phyloP scores from a whole-genome alignment of 2,329 filamentous ascomycete species.

The Elsinoe ampelina region DNA sequence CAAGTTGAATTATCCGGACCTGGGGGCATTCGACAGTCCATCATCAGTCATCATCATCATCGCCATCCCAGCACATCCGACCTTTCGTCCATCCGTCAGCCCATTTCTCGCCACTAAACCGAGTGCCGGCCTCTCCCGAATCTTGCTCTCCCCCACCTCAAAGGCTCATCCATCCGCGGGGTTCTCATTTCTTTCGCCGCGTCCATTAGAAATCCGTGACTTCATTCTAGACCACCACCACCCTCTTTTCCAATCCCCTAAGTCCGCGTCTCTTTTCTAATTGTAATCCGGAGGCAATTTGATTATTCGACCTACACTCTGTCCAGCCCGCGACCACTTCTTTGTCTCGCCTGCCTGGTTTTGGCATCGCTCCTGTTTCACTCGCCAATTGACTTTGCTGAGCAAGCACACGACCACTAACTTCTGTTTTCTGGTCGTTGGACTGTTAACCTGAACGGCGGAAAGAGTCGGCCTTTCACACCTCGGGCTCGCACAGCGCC shows the following conservation, averaged over 20 bases:
- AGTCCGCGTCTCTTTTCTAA: not conserved
- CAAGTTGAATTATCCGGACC: no score
- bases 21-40: no score
- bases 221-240: not conserved
- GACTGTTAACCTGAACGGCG: not conserved
- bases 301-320: not conserved
- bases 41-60: no score
- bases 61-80: no score
- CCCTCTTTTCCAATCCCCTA: not conserved
- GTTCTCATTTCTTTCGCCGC: not conserved
- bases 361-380: not conserved
- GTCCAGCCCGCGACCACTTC: not conserved
- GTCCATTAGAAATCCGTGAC: constrained; percentile 10
- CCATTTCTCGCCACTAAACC: constrained; percentile 3
- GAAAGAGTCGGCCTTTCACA: not conserved
- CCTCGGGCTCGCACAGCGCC: constrained; percentile 1
- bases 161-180: no score
- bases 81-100: not conserved
- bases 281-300: not conserved
- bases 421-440: not conserved
- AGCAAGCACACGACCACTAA: not conserved
- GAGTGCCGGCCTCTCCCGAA: not conserved
- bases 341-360: not conserved
- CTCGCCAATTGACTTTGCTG: not conserved
- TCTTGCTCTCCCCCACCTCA: not conserved